Evolutionary conservation across 192 early-diverging fungal species (phyloP), one percentile per base, ranked within the genome.

Genomic region (Jimgerdemannia flammicorona): DNA sequence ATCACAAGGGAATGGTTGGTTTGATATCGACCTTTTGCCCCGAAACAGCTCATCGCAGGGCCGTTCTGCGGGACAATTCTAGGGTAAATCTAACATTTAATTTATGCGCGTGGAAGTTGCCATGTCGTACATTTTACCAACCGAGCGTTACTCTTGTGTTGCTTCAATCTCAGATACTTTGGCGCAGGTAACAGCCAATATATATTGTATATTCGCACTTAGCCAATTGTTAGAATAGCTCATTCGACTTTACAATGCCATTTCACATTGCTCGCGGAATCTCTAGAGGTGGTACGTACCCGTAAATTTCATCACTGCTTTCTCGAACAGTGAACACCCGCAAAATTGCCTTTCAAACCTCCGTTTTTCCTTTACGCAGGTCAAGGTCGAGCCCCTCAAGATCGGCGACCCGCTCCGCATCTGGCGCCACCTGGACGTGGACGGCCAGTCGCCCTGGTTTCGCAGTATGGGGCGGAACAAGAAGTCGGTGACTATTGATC

Each of bases 41-140:
- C n/a, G n/a, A 6, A 29, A 40, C 69, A 86, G 81, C 66, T 87
- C 29, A 79, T 87, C 67, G 85, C 85, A 49, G 85, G 85, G 3
- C 85, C 85, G 8, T 87, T 86, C 70, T 84, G 84, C 71, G 85
- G 79, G 43, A 81, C 81, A n/a, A 85, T 87, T 43, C 70, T 86
- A 3, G 85, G 84, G 80, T 82, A 80, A 77, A 11, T 54, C 49
- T 54, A 54, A 54, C 11, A 7, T 11, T 54, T 11, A 4, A 7
- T 54, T 11, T 11, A 54, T 54, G 49, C 49, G 49, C 49, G 49
- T 54, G 6, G 49, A 54, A 7, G 4, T 54, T 7, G 11, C 49
- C 11, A 54, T 54, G 4, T 54, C 49, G 49, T 54, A 7, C 49
- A 54, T 54, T 54, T 11, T 54, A 68, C 4, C n/a, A n/a, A n/a